Evolutionary conservation across 352 stramenopile species (phyloP).

Genomic region (Phytophthora syringae): DNA sequence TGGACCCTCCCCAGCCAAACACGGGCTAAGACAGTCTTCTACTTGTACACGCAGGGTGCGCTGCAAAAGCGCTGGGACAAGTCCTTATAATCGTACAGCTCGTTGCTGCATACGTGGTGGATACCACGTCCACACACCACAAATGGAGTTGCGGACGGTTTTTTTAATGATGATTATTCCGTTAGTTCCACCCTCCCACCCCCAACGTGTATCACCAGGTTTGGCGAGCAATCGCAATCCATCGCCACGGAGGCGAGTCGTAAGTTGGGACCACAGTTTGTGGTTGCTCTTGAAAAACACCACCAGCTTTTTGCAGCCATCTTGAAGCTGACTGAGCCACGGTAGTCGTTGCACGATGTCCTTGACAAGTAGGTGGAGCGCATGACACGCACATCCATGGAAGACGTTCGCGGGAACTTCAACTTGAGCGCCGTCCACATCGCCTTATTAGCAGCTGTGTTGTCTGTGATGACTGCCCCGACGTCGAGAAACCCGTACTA

Average conservation of each 20-base stretch:
- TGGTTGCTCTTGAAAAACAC: background rate
- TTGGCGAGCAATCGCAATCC: too few relatives aligned
- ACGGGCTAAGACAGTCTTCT: background rate
- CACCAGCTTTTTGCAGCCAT: background rate
- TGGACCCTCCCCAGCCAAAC: constrained; percentile 1
- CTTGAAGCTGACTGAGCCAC: background rate
- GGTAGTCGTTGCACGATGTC: background rate
- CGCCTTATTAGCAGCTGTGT: background rate
- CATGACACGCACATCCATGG: background rate
- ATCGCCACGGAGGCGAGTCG: too few relatives aligned
- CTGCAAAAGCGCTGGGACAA: constrained; percentile 6
- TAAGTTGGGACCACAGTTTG: background rate
- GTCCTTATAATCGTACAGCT: constrained; percentile 1
- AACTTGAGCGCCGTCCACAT: background rate
- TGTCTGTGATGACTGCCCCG: background rate
- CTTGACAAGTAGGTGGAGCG: background rate
- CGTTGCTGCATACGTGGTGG: constrained; percentile 15
- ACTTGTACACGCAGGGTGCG: constrained; percentile 3
- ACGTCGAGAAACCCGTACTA: background rate
- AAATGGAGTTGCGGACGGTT: too few relatives aligned
- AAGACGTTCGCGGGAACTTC: background rate
- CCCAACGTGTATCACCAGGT: too few relatives aligned
- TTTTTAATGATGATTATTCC: too few relatives aligned
- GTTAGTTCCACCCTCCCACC: too few relatives aligned
- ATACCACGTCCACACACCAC: constrained; percentile 1